Conservation (phyloP, 257 asterid species). For the Solanum pinnatisectum region DNA sequence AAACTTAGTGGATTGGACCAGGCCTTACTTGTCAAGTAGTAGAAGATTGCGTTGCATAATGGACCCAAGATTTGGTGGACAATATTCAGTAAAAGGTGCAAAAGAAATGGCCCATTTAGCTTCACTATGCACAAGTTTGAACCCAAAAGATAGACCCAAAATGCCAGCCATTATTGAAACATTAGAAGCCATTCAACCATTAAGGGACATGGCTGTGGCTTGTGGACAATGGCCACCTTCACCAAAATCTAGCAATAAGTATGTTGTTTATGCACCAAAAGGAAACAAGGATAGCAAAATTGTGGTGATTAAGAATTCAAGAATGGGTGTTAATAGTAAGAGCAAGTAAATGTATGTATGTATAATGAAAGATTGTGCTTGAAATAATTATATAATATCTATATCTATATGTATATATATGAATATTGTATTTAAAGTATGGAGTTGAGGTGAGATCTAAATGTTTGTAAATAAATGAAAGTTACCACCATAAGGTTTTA, state of each 20-base stretch:
- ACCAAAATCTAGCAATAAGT: constrained; percentile 36
- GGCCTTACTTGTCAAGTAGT: constrained; percentile 54
- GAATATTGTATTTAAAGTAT: neutral
- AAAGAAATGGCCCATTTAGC: constrained; percentile 69
- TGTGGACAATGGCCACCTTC: constrained; percentile 64
- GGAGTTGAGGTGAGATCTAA: neutral
- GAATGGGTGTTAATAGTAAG: neutral
- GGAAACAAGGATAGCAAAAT: neutral
- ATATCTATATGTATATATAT: neutral
- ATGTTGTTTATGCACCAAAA: neutral
- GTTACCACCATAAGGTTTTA: neutral
- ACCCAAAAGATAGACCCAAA: constrained; percentile 83
- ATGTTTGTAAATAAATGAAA: neutral
- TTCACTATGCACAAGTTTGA: constrained; percentile 58
- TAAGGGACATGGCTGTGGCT: constrained; percentile 65
- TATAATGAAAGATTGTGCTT: neutral
- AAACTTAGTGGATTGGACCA: constrained; percentile 67
- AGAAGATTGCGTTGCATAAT: constrained; percentile 55
- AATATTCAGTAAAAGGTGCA: constrained; percentile 72
- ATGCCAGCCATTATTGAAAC: constrained; percentile 76
- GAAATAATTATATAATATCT: neutral
- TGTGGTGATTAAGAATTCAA: neutral
- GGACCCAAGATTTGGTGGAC: constrained; percentile 74
- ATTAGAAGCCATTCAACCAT: constrained; percentile 45
- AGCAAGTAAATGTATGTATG: neutral